A percentile compares a stretch with the other conserved stretches of the same genome.
Conservation (phyloP, 139 green algal genomes). For the Chlamydomonas urium region DNA sequence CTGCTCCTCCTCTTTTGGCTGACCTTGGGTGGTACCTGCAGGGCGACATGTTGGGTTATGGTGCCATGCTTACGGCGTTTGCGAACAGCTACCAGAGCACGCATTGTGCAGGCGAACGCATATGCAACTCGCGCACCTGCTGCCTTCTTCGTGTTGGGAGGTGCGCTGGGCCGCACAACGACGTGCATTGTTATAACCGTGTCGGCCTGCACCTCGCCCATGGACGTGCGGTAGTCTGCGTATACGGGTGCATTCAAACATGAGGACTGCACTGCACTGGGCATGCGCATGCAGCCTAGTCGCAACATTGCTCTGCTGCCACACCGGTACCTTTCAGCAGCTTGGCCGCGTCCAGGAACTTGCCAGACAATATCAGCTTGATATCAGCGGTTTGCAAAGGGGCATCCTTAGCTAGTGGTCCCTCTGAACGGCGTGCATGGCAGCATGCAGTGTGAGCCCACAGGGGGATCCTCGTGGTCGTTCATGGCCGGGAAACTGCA, state of each 20-base stretch:
- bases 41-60: too few species aligned
- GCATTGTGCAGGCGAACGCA: too few species aligned
- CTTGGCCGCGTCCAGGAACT: slow-evolving; percentile 39
- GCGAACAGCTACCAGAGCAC: too few species aligned
- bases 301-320: neutral
- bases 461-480: too few species aligned
- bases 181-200: slow-evolving; percentile 51
- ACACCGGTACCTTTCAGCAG: slow-evolving; percentile 30
- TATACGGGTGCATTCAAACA: neutral
- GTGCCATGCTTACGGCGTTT: too few species aligned
- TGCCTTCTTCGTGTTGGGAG: too few species aligned
- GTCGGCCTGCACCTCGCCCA: slow-evolving; percentile 49
- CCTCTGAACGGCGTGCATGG: slow-evolving; percentile 22
- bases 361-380: slow-evolving; percentile 45
- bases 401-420: slow-evolving; percentile 24
- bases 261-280: neutral
- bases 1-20: too few species aligned
- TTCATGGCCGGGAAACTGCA: neutral
- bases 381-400: slow-evolving; percentile 25
- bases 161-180: slow-evolving; percentile 26
- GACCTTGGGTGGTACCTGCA: too few species aligned
- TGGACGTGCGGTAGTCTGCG: slow-evolving; percentile 44
- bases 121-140: too few species aligned
- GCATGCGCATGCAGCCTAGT: neutral
- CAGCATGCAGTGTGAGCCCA: too few species aligned